These are phyloP conservation scores for Solanum peruvianum DNA, from an alignment of 257 asterid genomes.

Conservation along the genomic window DNA sequence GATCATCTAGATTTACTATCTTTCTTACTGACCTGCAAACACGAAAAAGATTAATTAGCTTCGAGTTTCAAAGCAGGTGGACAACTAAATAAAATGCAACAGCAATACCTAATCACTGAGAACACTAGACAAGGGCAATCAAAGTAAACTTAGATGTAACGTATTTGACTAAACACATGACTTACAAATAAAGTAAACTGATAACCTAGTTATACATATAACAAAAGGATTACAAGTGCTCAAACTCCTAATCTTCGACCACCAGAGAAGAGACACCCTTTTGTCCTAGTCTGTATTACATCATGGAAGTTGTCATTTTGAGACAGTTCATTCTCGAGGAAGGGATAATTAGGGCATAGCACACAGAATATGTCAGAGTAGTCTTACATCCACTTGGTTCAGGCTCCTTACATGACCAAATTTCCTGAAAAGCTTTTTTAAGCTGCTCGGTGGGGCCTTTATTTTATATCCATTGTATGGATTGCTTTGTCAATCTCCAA, in stretches of 20 bases:
- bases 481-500: neutral
- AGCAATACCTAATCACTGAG: neutral
- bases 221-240: neutral
- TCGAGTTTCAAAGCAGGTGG: neutral
- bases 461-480: neutral
- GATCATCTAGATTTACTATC: constrained; percentile 89
- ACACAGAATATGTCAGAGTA: neutral
- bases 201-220: neutral
- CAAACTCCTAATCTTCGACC: neutral
- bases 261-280: neutral
- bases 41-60: neutral
- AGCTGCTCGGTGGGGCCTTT: neutral
- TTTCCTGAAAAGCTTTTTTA: neutral
- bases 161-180: neutral
- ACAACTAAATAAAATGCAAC: neutral
- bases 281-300: neutral
- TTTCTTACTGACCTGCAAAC: constrained; percentile 79
- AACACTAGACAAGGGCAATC: neutral
- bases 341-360: neutral
- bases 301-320: neutral
- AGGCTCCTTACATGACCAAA: neutral
- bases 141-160: neutral
- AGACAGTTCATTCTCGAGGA: neutral
- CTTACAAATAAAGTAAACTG: neutral
- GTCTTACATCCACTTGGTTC: neutral